Conservation (phyloP, 371 early-diverging fungal species). For the Batrachochytrium dendrobatidis region DNA sequence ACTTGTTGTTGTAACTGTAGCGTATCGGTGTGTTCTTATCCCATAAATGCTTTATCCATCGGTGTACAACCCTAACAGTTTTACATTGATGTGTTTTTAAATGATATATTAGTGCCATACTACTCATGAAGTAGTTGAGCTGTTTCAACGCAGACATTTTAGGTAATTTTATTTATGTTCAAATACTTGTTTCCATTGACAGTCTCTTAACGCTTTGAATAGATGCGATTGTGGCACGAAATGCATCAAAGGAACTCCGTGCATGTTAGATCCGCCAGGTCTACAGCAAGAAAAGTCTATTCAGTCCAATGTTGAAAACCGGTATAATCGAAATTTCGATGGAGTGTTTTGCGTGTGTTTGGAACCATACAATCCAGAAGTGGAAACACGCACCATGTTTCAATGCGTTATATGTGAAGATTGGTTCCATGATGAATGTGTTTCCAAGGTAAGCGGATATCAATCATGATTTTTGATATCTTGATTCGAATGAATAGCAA, state of each 20-base stretch:
- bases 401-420: constrained; percentile 82
- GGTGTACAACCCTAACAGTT: neutral
- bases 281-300: neutral
- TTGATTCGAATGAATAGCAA: no score
- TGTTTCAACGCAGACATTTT: constrained; percentile 75
- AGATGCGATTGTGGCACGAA: constrained; percentile 74
- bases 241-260: constrained; percentile 17
- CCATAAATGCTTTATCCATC: neutral
- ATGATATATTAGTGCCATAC: constrained; percentile 46
- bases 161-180: constrained; percentile 16
- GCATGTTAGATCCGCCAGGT: neutral
- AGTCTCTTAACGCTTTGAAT: neutral
- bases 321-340: constrained; percentile 71
- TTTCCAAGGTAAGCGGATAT: constrained; percentile 56
- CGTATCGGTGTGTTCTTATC: neutral
- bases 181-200: neutral
- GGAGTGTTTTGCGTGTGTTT: constrained; percentile 81
- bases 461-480: no score
- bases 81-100: neutral
- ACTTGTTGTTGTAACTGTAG: neutral
- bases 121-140: constrained; percentile 69
- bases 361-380: constrained; percentile 59
- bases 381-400: constrained; percentile 68
- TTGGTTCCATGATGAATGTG: constrained; percentile 76
- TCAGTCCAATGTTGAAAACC: constrained; percentile 41